phyloP scores from a whole-genome alignment of 768 basidiomycete genomes.

The Leccinum pellstonianum region DNA sequence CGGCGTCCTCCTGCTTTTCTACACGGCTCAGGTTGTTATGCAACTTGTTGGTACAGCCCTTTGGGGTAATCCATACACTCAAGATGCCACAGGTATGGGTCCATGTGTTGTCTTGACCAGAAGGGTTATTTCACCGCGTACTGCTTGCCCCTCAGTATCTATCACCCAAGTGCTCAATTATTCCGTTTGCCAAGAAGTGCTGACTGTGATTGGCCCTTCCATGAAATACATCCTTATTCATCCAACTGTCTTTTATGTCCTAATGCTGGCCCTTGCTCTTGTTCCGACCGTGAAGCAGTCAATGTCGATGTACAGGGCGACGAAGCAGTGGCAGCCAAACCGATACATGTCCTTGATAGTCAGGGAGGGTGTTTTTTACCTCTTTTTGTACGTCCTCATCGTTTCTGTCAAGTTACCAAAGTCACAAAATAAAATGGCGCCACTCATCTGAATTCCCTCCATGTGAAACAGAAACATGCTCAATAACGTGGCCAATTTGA shows the following conservation, averaged over 20 bases:
- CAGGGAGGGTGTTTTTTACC: not conserved
- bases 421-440: not conserved
- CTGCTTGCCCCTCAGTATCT: not conserved
- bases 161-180: not conserved
- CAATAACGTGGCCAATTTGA: not conserved
- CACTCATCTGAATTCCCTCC: not conserved
- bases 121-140: not conserved
- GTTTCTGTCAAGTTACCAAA: not conserved
- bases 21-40: not conserved
- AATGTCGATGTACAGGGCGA: not conserved
- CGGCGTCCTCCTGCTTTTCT: not conserved
- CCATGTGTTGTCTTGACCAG: not conserved
- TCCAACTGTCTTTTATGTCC: not conserved
- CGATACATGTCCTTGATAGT: not conserved
- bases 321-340: not conserved
- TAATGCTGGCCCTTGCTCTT: not conserved
- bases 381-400: not conserved
- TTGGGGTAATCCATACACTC: not conserved
- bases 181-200: not conserved
- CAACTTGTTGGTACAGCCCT: not conserved
- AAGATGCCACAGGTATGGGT: not conserved
- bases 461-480: not conserved
- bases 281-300: not conserved
- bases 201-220: not conserved
- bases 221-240: not conserved